These are phyloP conservation scores for Quercus aquifolioides DNA, from an alignment of 306 rosid species.

Conservation along the genomic window DNA sequence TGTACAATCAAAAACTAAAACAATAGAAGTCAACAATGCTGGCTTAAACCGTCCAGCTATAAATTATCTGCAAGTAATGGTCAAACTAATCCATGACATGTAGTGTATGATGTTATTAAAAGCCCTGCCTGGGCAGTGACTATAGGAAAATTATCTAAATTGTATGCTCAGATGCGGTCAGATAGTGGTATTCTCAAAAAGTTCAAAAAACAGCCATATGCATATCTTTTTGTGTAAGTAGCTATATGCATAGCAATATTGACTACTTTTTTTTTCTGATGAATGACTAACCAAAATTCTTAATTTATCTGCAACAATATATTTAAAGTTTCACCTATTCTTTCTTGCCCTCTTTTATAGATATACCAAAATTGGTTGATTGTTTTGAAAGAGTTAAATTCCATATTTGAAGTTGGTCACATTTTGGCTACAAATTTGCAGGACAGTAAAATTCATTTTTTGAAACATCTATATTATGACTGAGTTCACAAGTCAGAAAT, in stretches of 20 bases:
- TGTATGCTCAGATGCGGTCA: not conserved
- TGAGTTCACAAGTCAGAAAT: not conserved
- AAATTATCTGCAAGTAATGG: too few species aligned
- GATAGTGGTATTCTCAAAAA: not conserved
- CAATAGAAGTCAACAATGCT: not conserved
- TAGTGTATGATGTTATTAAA: not conserved
- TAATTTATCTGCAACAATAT: not conserved
- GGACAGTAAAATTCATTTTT: not conserved
- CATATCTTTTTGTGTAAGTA: not conserved
- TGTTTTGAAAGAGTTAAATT: not conserved
- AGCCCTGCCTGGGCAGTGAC: not conserved
- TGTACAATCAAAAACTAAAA: not conserved
- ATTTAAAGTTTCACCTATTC: not conserved
- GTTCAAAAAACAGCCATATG: not conserved
- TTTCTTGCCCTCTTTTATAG: not conserved
- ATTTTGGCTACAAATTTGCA: not conserved
- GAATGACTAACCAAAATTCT: too few species aligned
- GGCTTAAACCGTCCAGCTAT: too few species aligned
- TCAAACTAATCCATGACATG: too few species aligned
- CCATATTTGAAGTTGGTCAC: not conserved
- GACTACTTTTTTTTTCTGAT: not conserved
- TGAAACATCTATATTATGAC: too few species aligned
- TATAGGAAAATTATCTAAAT: not conserved
- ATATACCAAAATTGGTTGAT: slow-evolving; percentile 1
- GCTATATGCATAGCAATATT: not conserved